Evolutionary conservation across 208 protist genomes (phyloP).

Genomic region (Sergeia podlipaevii): DNA sequence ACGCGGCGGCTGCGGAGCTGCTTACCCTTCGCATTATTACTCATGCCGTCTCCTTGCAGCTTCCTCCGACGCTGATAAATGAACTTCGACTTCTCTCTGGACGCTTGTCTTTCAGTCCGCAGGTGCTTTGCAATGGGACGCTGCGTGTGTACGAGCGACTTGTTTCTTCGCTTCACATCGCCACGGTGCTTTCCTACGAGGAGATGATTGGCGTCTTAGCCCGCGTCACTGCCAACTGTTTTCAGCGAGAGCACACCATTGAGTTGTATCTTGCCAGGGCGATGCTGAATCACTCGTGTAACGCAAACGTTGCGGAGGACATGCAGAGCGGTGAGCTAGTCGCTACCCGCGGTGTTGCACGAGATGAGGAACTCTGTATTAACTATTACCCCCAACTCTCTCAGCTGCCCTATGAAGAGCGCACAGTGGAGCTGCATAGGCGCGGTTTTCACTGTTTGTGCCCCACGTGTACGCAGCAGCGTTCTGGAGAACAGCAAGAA

Average conservation of each 20-base stretch:
- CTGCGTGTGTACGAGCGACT: constrained; percentile 78
- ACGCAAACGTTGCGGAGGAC: constrained; percentile 69
- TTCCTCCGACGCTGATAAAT: constrained; percentile 62
- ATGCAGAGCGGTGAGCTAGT: constrained; percentile 33
- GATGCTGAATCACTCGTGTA: constrained; percentile 85
- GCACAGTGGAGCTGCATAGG: constrained; percentile 42
- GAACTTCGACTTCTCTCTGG: constrained; percentile 73
- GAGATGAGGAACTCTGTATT: constrained; percentile 62
- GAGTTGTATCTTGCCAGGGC: constrained; percentile 62
- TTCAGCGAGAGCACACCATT: constrained; percentile 50
- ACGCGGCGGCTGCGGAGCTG: constrained; percentile 75
- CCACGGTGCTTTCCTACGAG: constrained; percentile 74
- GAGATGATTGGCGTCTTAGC: constrained; percentile 72
- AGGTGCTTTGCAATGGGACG: constrained; percentile 37
- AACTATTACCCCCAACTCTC: constrained; percentile 81
- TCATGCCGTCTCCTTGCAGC: constrained; percentile 33
- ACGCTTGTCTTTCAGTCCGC: constrained; percentile 58
- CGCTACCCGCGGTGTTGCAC: constrained; percentile 37
- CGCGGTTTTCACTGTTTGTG: constrained; percentile 63
- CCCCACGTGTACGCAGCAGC: constrained; percentile 26
- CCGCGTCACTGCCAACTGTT: constrained; percentile 70
- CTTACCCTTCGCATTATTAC: constrained; percentile 72
- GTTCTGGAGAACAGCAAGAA: too few species aligned
- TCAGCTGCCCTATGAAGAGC: constrained; percentile 40
- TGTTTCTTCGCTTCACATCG: constrained; percentile 44